Evolutionary conservation across 768 basidiomycete genomes (phyloP).

Genomic region (Hemileccinum impolitum): DNA sequence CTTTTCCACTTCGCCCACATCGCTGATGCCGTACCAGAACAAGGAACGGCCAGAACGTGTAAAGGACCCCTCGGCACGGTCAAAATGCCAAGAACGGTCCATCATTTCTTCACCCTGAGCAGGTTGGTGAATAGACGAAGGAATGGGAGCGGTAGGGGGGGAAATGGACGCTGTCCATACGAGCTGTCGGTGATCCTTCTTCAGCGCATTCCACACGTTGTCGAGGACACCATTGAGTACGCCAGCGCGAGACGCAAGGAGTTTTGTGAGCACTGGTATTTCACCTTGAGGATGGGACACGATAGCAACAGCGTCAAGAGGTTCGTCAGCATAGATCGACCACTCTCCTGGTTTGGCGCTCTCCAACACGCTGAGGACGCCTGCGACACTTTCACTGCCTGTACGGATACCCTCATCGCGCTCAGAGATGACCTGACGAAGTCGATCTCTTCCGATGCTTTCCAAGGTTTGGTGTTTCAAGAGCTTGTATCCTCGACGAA

Average conservation of each 20-base stretch:
- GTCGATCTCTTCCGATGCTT: conserved; percentile 85
- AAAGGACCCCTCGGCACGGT: conserved; percentile 96
- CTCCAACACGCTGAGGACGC: conserved; percentile 57
- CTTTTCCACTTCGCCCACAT: conserved; percentile 87
- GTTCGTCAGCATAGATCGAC: conserved; percentile 98
- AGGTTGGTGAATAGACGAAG: conserved; percentile 2
- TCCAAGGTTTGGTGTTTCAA: conserved; percentile 85
- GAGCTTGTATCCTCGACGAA: conserved; percentile 97
- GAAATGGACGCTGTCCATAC: conserved; percentile 94
- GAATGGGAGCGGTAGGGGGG: conserved; percentile 9
- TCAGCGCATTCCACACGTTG: conserved; percentile 96
- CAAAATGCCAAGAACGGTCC: conserved; percentile 97
- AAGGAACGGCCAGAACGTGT: conserved; percentile 89
- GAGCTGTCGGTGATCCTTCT: conserved; percentile 87
- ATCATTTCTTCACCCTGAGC: conserved; percentile 69
- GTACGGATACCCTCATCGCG: conserved; percentile 89
- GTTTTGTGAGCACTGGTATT: conserved; percentile 87
- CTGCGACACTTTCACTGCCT: conserved; percentile 82
- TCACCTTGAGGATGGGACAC: conserved; percentile 90
- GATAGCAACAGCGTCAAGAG: conserved; percentile 91
- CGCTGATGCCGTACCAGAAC: conserved; percentile 97
- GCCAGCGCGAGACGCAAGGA: conserved; percentile 83
- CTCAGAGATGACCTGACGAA: conserved; percentile 93
- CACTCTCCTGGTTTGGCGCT: conserved; percentile 79
- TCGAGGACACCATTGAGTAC: conserved; percentile 93